phyloP scores from a whole-genome alignment of 176 grass and related monocot genomes.

The Aegilops speltoides region DNA sequence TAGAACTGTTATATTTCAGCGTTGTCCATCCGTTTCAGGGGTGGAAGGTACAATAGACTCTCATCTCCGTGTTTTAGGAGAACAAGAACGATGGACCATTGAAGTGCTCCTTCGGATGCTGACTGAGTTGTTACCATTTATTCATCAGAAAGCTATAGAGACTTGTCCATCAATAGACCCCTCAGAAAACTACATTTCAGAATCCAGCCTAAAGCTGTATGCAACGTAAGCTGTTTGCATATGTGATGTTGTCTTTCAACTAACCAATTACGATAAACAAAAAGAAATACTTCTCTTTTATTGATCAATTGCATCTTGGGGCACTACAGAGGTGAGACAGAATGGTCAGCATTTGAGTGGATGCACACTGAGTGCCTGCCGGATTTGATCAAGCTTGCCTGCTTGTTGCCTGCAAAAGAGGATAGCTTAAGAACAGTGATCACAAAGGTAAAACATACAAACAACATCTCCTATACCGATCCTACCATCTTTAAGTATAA shows the following conservation, averaged over 20 bases:
- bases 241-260: not conserved
- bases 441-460: slow-evolving; percentile 60
- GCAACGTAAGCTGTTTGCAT: slow-evolving; percentile 54
- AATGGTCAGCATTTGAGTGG: slow-evolving; percentile 96
- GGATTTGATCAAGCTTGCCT: slow-evolving; percentile 84
- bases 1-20: slow-evolving; percentile 52
- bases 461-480: slow-evolving; percentile 20
- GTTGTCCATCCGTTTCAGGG: slow-evolving; percentile 88
- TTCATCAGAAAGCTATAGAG: slow-evolving; percentile 74
- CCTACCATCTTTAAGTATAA: slow-evolving; percentile 21
- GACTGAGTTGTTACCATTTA: slow-evolving; percentile 79
- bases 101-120: slow-evolving; percentile 85
- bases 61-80: slow-evolving; percentile 77
- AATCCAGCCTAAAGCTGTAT: slow-evolving; percentile 70
- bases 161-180: slow-evolving; percentile 51
- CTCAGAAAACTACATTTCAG: slow-evolving; percentile 59
- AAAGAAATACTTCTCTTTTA: not conserved
- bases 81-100: slow-evolving; percentile 94
- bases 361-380: slow-evolving; percentile 93
- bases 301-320: slow-evolving; percentile 21
- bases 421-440: slow-evolving; percentile 83
- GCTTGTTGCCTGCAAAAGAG: slow-evolving; percentile 83
- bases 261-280: slow-evolving; percentile 27
- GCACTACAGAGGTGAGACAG: slow-evolving; percentile 62
- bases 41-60: slow-evolving; percentile 92